These are phyloP conservation scores for Lactifluus hygrophoroides DNA, from an alignment of 768 basidiomycete species.

Conservation along the genomic window DNA sequence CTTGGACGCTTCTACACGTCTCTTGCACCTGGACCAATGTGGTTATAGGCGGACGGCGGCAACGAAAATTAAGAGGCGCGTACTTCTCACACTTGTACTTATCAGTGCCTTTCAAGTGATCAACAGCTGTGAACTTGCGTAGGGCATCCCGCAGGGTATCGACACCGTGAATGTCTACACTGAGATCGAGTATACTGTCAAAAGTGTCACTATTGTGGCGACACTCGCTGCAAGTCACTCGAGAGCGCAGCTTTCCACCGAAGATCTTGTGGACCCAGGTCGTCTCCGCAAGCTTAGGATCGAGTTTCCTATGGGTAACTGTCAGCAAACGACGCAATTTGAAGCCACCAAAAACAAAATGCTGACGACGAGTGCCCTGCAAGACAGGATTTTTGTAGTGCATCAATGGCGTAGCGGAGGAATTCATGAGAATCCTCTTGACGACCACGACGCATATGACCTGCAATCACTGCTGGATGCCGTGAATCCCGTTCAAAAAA, in stretches of 20 bases:
- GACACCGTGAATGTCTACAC: conserved; percentile 73
- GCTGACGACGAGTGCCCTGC: conserved; percentile 63
- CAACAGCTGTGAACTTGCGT: conserved; percentile 71
- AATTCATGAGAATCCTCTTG: conserved; percentile 99
- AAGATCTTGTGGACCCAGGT: conserved; percentile 95
- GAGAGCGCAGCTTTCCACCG: conserved; percentile 83
- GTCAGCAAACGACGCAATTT: background rate
- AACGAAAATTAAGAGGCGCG: conserved; percentile 26
- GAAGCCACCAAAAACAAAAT: background rate
- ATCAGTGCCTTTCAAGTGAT: conserved; percentile 80
- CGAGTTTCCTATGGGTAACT: conserved; percentile 47
- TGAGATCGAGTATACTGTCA: conserved; percentile 90
- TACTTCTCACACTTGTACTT: conserved; percentile 99
- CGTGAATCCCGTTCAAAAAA: conserved; percentile 15
- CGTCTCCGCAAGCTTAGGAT: conserved; percentile 66
- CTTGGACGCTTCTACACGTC: conserved; percentile 83
- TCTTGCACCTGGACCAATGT: conserved; percentile 65
- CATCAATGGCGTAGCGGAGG: conserved; percentile 88
- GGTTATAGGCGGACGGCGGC: background rate
- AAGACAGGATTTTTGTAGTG: conserved; percentile 77
- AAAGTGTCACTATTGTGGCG: conserved; percentile 89
- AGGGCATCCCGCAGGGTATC: conserved; percentile 62
- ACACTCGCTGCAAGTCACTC: conserved; percentile 81
- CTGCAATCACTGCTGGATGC: conserved; percentile 63
- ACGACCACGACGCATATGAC: conserved; percentile 80